Percentiles rank a stretch among this genome's conserved stretches.
These are phyloP conservation scores for Chytriomyces confervae DNA, from an alignment of 192 early-diverging fungal genomes.

Conservation along the genomic window DNA sequence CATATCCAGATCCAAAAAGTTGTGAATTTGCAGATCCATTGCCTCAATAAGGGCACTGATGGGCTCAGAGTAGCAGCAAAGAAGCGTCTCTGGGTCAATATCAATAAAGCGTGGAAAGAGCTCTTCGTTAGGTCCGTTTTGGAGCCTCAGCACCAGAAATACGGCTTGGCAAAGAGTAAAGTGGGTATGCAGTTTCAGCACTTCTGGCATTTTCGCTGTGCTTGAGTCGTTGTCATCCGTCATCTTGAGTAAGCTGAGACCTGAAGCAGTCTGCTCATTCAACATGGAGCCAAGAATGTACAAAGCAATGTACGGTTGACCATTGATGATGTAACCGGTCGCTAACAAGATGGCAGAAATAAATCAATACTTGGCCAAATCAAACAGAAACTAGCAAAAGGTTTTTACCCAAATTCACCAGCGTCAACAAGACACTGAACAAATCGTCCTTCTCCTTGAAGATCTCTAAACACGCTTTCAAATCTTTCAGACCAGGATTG, in stretches of 20 bases:
- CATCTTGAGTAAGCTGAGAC: neutral
- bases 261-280: slow-evolving; percentile 5
- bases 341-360: slow-evolving; percentile 31
- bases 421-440: slow-evolving; percentile 17
- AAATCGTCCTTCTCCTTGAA: slow-evolving; percentile 23
- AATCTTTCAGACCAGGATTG: slow-evolving; percentile 27
- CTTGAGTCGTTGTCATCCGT: neutral
- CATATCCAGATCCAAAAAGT: slow-evolving; percentile 26
- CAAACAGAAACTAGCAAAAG: slow-evolving; percentile 4
- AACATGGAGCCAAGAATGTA: slow-evolving; percentile 40
- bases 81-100: neutral
- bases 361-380: neutral
- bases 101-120: slow-evolving; percentile 26
- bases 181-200: slow-evolving; percentile 40
- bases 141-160: slow-evolving; percentile 44
- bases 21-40: slow-evolving; percentile 11
- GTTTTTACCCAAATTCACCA: slow-evolving; percentile 30
- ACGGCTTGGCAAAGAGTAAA: slow-evolving; percentile 48
- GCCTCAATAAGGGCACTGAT: slow-evolving; percentile 27
- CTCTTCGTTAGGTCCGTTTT: slow-evolving; percentile 25
- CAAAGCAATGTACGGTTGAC: slow-evolving; percentile 46
- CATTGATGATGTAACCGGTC: slow-evolving; percentile 38
- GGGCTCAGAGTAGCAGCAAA: slow-evolving; percentile 34
- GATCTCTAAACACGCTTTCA: slow-evolving; percentile 1
- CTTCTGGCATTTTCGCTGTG: slow-evolving; percentile 29